Conservation (phyloP, 139 green algal species). For the Coelastrella sp. region DNA sequence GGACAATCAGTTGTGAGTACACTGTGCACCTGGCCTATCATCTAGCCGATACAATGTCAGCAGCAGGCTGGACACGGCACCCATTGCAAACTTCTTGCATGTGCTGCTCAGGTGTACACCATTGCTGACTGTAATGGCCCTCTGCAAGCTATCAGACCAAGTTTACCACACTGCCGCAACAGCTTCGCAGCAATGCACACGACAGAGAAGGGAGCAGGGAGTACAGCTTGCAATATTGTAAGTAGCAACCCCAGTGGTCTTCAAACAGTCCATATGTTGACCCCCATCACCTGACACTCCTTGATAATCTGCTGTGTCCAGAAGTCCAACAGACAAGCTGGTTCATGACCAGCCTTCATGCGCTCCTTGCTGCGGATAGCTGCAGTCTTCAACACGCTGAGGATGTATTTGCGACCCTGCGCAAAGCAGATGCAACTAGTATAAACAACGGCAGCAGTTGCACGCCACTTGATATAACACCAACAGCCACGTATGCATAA, state of each 20-base stretch:
- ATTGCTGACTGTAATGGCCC: constrained; percentile 19
- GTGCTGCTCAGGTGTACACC: background rate
- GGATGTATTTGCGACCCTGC: constrained; percentile 42
- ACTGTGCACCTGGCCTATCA: too few species aligned
- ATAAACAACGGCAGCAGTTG: background rate
- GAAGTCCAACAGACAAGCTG: constrained; percentile 85
- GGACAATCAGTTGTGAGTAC: background rate
- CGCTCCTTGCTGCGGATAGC: constrained; percentile 66
- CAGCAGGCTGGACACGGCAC: too few species aligned
- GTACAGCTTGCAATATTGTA: too few species aligned
- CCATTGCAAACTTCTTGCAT: too few species aligned
- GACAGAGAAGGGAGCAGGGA: too few species aligned
- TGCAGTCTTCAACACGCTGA: constrained; percentile 69
- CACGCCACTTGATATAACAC: background rate
- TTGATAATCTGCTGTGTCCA: constrained; percentile 66
- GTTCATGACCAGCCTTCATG: constrained; percentile 64
- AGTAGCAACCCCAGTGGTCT: too few species aligned
- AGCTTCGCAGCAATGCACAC: too few species aligned
- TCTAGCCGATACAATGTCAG: too few species aligned
- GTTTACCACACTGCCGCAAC: too few species aligned
- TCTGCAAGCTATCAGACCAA: too few species aligned
- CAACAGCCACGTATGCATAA: too few species aligned
- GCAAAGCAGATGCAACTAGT: background rate
- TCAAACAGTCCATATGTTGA: too few species aligned
- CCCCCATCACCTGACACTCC: constrained; percentile 23